A percentile compares a stretch with the other conserved stretches of the same genome.
phyloP scores from a whole-genome alignment of 2,329 filamentous ascomycete species.

The Pezicula radicicola region DNA sequence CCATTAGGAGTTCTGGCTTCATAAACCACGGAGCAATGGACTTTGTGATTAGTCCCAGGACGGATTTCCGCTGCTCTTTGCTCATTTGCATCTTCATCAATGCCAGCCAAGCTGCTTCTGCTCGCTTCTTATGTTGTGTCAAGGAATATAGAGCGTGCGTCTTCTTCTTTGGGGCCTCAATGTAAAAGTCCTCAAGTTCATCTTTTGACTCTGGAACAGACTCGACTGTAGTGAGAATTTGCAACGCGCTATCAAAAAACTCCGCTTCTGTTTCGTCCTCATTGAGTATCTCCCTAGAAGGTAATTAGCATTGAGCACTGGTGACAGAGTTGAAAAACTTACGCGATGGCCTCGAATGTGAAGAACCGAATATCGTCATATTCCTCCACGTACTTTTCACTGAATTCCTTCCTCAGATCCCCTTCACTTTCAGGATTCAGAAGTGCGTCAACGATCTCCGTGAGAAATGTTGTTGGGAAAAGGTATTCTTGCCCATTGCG shows the following conservation, averaged over 20 bases:
- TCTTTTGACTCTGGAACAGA: constrained; percentile 65
- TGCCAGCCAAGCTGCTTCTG: constrained; percentile 83
- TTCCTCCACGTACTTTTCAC: constrained; percentile 73
- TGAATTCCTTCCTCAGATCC: constrained; percentile 67
- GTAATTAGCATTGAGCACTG: constrained; percentile 10
- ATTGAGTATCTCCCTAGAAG: constrained; percentile 31
- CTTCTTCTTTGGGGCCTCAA: constrained; percentile 61
- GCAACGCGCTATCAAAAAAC: constrained; percentile 55
- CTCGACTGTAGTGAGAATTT: constrained; percentile 65
- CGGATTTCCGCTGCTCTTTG: constrained; percentile 72
- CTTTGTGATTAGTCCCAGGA: constrained; percentile 72
- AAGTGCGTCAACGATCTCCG: constrained; percentile 59
- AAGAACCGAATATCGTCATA: constrained; percentile 85
- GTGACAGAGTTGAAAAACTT: constrained; percentile 32
- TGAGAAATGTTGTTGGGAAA: constrained; percentile 68
- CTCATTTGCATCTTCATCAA: constrained; percentile 66
- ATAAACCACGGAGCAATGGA: constrained; percentile 87
- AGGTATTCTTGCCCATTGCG: constrained; percentile 59
- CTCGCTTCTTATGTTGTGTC: constrained; percentile 71
- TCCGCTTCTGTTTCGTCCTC: constrained; percentile 27
- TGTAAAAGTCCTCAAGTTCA: constrained; percentile 68
- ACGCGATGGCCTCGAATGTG: constrained; percentile 73
- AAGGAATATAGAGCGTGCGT: constrained; percentile 64
- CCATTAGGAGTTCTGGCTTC: constrained; percentile 85
- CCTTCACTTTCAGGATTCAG: constrained; percentile 55